phyloP scores from a whole-genome alignment of 805 yeast species.

The Starmerella sirachaensis region DNA sequence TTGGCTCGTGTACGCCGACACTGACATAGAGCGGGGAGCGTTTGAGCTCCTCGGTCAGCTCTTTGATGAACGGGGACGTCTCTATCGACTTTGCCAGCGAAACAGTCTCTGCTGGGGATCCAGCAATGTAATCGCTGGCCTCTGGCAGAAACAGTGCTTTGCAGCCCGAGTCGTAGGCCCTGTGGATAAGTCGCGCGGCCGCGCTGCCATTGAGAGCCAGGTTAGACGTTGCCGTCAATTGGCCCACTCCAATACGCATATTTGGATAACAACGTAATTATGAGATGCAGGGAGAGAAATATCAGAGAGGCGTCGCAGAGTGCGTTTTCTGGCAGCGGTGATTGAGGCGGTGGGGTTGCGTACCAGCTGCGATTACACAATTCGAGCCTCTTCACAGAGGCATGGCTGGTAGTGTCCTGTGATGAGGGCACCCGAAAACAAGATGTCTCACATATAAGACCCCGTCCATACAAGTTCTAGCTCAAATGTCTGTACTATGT shows the following conservation, averaged over 20 bases:
- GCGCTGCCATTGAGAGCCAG: conserved; percentile 46
- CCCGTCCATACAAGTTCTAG: no score
- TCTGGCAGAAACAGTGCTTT: conserved; percentile 77
- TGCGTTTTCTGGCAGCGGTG: no score
- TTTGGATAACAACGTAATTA: neutral
- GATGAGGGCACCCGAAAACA: no score
- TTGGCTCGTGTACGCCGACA: conserved; percentile 83
- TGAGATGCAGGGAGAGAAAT: no score
- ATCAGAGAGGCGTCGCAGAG: no score
- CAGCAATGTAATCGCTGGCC: conserved; percentile 79
- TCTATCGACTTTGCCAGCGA: conserved; percentile 41
- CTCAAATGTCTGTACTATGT: no score
- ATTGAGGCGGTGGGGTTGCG: no score
- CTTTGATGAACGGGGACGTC: conserved; percentile 33
- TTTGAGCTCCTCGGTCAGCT: conserved; percentile 38
- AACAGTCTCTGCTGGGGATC: conserved; percentile 53
- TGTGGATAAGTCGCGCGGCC: conserved; percentile 47
- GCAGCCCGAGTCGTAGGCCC: conserved; percentile 52
- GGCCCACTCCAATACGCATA: conserved; percentile 41
- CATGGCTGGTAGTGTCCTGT: no score
- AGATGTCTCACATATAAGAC: no score
- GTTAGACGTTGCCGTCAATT: conserved; percentile 61
- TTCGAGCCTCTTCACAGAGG: no score
- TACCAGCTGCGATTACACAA: no score
- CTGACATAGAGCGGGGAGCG: conserved; percentile 44